Conservation (phyloP, 805 yeast species). For the Pichia sporocuriosa region DNA sequence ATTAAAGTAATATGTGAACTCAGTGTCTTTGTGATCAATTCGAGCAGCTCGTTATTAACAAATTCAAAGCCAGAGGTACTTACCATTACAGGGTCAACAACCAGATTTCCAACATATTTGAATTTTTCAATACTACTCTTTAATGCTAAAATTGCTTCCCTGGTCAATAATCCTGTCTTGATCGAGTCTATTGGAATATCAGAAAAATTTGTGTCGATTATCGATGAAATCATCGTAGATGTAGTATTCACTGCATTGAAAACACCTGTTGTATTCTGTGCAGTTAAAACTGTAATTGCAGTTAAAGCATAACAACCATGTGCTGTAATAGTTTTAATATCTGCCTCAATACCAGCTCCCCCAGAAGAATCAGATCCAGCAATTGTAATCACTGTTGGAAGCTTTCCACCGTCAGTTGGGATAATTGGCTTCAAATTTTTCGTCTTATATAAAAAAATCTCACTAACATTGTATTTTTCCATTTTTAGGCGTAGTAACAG, state of each 20-base stretch:
- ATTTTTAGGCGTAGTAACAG: neutral
- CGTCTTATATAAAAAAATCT: neutral
- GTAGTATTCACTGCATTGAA: neutral
- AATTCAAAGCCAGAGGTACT: constrained; percentile 70
- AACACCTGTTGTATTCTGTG: constrained; percentile 57
- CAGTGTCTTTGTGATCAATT: constrained; percentile 31
- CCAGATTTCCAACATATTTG: constrained; percentile 21
- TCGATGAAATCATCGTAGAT: neutral
- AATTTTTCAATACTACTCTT: constrained; percentile 26
- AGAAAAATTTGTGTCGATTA: constrained; percentile 11
- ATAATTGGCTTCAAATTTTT: constrained; percentile 4
- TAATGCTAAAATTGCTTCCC: constrained; percentile 40
- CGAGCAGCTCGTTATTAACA: constrained; percentile 33
- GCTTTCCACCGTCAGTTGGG: neutral
- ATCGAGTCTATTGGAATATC: constrained; percentile 50
- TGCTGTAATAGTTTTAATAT: constrained; percentile 70
- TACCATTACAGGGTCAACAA: constrained; percentile 81
- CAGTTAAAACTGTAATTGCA: constrained; percentile 72
- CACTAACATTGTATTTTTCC: neutral
- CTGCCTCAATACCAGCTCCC: constrained; percentile 94
- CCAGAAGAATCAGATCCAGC: constrained; percentile 88
- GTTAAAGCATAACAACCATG: constrained; percentile 78
- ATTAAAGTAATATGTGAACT: constrained; percentile 50
- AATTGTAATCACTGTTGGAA: constrained; percentile 39
- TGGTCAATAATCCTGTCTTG: constrained; percentile 74